Conservation (phyloP, 495 filamentous ascomycete genomes). For the Mycothermus thermophilus region DNA sequence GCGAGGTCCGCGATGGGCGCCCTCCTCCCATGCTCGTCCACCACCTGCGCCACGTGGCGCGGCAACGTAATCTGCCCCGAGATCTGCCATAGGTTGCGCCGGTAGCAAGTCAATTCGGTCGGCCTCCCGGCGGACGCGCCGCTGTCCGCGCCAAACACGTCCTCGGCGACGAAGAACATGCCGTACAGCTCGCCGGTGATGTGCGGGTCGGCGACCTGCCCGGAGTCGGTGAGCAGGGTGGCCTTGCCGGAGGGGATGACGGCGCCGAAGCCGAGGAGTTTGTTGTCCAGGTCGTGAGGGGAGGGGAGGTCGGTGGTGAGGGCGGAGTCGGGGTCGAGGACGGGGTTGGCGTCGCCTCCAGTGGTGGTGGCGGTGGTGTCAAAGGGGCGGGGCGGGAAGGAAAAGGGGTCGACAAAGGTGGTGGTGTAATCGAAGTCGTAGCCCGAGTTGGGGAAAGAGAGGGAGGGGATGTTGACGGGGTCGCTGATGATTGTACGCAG, state of each 20-base stretch:
- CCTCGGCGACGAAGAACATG: slow-evolving; percentile 90
- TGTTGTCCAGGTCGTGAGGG: slow-evolving; percentile 29
- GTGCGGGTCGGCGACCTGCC: slow-evolving; percentile 36
- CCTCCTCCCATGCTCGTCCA: slow-evolving; percentile 66
- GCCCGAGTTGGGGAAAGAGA: slow-evolving; percentile 37
- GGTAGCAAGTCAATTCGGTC: slow-evolving; percentile 81
- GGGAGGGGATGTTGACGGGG: slow-evolving; percentile 30
- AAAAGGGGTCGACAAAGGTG: slow-evolving; percentile 59
- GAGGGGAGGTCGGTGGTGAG: slow-evolving; percentile 24
- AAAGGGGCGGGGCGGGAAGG: slow-evolving; percentile 34
- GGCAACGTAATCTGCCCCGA: slow-evolving; percentile 69
- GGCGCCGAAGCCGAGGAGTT: slow-evolving; percentile 56
- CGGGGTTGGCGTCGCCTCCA: slow-evolving; percentile 2
- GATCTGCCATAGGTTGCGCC: slow-evolving; percentile 81
- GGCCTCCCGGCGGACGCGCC: slow-evolving; percentile 39
- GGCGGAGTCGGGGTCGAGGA: slow-evolving; percentile 26
- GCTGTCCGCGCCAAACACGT: slow-evolving; percentile 37
- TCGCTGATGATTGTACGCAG: slow-evolving; percentile 23
- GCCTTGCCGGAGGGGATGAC: slow-evolving; percentile 47
- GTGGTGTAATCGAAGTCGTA: slow-evolving; percentile 43
- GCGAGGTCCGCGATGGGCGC: slow-evolving; percentile 62
- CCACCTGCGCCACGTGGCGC: slow-evolving; percentile 52
- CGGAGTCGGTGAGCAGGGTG: slow-evolving; percentile 32
- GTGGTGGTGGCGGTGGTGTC: slow-evolving; percentile 9
- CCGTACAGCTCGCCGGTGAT: slow-evolving; percentile 78